Conservation (phyloP, 352 stramenopile genomes). For the Peronosclerospora sorghi region DNA sequence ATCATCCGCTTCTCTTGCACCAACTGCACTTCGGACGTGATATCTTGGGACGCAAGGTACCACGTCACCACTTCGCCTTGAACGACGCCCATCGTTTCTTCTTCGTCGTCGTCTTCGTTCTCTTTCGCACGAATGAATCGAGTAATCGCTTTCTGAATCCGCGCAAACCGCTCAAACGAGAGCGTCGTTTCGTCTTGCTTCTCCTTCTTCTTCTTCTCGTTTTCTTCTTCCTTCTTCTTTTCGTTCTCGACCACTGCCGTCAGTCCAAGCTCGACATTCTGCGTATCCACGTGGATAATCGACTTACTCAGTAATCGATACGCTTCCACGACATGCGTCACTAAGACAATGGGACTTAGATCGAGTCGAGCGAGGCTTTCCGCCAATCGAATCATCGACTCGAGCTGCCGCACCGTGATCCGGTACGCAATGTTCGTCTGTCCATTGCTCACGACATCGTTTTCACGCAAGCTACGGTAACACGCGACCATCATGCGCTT, state of each 20-base stretch:
- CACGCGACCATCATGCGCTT: constrained; percentile 93
- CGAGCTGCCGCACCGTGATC: constrained; percentile 97
- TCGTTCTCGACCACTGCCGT: constrained; percentile 29
- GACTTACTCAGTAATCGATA: constrained; percentile 95
- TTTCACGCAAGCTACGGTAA: constrained; percentile 95
- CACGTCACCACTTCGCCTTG: constrained; percentile 77
- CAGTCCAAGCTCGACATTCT: constrained; percentile 91
- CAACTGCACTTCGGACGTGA: constrained; percentile 73
- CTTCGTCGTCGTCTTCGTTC: constrained; percentile 46
- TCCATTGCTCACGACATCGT: constrained; percentile 87
- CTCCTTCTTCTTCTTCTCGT: constrained; percentile 4
- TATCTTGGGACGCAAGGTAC: constrained; percentile 77
- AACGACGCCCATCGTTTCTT: constrained; percentile 45
- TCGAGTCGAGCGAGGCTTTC: constrained; percentile 94
- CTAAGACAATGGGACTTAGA: constrained; percentile 86
- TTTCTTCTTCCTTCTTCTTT: constrained; percentile 41
- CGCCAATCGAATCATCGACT: constrained; percentile 96
- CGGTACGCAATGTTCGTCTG: constrained; percentile 94
- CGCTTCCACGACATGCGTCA: constrained; percentile 92
- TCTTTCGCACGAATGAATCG: constrained; percentile 78
- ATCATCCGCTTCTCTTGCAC: constrained; percentile 74
- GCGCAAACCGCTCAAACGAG: constrained; percentile 73
- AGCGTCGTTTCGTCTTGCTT: constrained; percentile 19
- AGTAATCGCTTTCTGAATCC: constrained; percentile 68
- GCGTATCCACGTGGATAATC: constrained; percentile 98